phyloP scores from a whole-genome alignment of 345 rosid genomes.

The Aurinia saxatilis region DNA sequence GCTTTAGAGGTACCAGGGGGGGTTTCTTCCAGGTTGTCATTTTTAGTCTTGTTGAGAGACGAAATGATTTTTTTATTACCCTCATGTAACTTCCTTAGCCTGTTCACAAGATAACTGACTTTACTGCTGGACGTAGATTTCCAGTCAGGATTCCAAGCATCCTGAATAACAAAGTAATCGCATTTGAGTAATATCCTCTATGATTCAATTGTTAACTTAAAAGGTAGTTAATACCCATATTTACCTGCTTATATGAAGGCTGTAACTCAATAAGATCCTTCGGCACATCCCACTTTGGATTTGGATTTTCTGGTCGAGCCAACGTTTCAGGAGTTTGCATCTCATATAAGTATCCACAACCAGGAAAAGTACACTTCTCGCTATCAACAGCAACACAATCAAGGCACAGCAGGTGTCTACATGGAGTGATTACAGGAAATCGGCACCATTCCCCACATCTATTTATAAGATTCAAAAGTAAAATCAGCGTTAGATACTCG shows the following conservation, averaged over 20 bases:
- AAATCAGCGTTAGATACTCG: constrained; percentile 8
- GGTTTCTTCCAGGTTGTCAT: constrained; percentile 25
- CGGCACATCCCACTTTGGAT: constrained; percentile 95
- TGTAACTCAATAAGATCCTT: constrained; percentile 96
- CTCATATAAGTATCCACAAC: constrained; percentile 72
- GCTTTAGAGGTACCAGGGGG: constrained; percentile 17
- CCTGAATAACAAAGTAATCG: constrained; percentile 42
- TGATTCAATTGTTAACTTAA: not conserved
- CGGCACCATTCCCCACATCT: constrained; percentile 99
- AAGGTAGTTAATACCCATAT: constrained; percentile 14
- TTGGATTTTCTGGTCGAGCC: constrained; percentile 91
- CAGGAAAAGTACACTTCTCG: constrained; percentile 62
- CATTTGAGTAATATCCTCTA: constrained; percentile 1
- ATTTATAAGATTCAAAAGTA: constrained; percentile 15
- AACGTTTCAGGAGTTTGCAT: constrained; percentile 79
- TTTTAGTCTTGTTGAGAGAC: constrained; percentile 19
- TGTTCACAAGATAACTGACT: constrained; percentile 69
- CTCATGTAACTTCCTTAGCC: constrained; percentile 60
- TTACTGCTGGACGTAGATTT: constrained; percentile 93
- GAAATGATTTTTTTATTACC: constrained; percentile 25
- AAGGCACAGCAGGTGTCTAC: constrained; percentile 87
- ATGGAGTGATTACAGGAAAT: constrained; percentile 85
- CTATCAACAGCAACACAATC: constrained; percentile 75
- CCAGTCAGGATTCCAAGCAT: constrained; percentile 98
- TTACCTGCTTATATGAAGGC: constrained; percentile 90